These are phyloP conservation scores for Coprinellus micaceus DNA, from an alignment of 768 basidiomycete genomes.

Conservation along the genomic window DNA sequence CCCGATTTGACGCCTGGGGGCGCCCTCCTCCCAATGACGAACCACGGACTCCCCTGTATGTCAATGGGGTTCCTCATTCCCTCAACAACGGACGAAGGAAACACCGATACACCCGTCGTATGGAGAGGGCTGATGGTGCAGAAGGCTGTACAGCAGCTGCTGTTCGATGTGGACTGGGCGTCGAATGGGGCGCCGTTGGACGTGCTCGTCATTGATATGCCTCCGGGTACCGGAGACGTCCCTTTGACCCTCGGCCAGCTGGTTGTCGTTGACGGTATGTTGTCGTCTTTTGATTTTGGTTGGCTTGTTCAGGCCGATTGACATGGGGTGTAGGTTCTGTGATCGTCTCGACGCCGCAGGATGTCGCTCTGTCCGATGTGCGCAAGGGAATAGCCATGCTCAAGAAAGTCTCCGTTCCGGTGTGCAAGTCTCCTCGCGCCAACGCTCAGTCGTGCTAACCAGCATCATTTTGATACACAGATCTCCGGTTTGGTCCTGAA, in stretches of 20 bases:
- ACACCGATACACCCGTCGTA: conserved; percentile 76
- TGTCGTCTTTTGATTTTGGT: background rate
- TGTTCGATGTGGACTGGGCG: conserved; percentile 94
- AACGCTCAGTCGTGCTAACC: background rate
- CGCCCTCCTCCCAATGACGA: conserved; percentile 74
- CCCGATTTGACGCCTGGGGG: conserved; percentile 79
- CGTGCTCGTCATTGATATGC: conserved; percentile 90
- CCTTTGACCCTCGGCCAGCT: conserved; percentile 88
- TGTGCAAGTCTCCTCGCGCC: conserved; percentile 32
- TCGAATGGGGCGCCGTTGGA: conserved; percentile 44
- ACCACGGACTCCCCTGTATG: conserved; percentile 92
- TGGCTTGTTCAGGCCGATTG: background rate
- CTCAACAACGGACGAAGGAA: conserved; percentile 37
- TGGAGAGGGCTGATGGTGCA: conserved; percentile 99
- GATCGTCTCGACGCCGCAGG: conserved; percentile 94
- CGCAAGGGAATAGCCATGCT: conserved; percentile 93
- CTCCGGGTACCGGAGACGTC: conserved; percentile 96
- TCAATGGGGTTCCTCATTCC: conserved; percentile 95
- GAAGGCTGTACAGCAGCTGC: conserved; percentile 92
- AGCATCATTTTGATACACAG: conserved; percentile 34
- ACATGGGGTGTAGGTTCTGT: conserved; percentile 88
- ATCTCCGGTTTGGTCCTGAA: conserved; percentile 87
- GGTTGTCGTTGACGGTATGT: conserved; percentile 75
- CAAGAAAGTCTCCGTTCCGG: conserved; percentile 82
- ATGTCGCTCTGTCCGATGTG: conserved; percentile 88